Base-by-base conservation (phyloP, 2,329 filamentous ascomycete species). In the Elsinoe batatas region DNA sequence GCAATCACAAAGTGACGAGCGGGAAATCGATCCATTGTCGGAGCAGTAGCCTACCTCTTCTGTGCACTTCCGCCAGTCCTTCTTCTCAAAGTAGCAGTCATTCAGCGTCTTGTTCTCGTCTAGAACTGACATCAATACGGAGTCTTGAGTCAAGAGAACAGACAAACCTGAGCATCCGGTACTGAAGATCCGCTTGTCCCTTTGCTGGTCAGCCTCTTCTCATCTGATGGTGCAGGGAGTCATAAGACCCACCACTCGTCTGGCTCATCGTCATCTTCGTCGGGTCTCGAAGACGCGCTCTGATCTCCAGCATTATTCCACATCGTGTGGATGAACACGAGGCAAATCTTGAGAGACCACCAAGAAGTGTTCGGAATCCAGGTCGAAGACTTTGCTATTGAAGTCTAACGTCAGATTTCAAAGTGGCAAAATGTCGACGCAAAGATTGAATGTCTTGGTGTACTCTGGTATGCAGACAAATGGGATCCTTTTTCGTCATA, bases 141-240 rank as follows among this genome's bases (percentile, higher is more conserved):
- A n/a, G 18, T 56, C 50, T 57, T 12, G 22, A 50, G 6, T 56
- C 4, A 59, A 5, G 35, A 17, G 20, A 32, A n/a, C 8, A 13
- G 4, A 26, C 74, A 67, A 74, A 95, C 91, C 84, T 71, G 90
- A 82, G 67, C 91, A 97, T 57, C 91, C 93, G 2, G 91, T 97
- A 76, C 89, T 95, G 76, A 89, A 95, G 71, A 97, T 97, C 68
- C 93, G 81, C 79, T 95, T 91, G 76, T 97, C 91, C 91, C 91
- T 97, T 68, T 17, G 44, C 36, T 5, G 15, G 46, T 63, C 50
- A 59, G 56, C 56, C 35, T 22, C 44, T 13, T 32, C n/a, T 17
- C 35, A 18, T 18, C 26, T 12, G 32, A 3, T 5, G 11, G 57
- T 40, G 36, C 20, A 37, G 44, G 26, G 18, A 49, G 46, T 46